A percentile compares a stretch with the other conserved stretches of the same genome.
Evolutionary conservation across 306 rosid species (phyloP).

Genomic region (Vigna mungo): DNA sequence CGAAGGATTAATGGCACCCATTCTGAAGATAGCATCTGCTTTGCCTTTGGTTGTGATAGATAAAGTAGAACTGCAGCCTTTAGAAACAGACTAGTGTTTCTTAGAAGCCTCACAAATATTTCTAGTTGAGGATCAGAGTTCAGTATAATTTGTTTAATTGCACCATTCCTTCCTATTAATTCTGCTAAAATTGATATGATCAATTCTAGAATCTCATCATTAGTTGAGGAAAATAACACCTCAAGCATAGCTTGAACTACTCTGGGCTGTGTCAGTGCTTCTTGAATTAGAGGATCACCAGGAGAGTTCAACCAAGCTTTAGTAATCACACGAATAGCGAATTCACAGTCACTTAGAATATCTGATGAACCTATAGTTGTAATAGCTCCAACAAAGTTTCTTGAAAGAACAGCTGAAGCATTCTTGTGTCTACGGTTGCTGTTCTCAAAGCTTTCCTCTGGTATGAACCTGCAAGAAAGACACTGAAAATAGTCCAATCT

Average conservation of each 20-base stretch:
- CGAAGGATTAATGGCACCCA: slow-evolving; percentile 87
- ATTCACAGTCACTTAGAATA: slow-evolving; percentile 65
- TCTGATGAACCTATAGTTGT: slow-evolving; percentile 64
- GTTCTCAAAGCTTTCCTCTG: slow-evolving; percentile 53
- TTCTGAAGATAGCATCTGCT: slow-evolving; percentile 79
- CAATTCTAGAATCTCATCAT: slow-evolving; percentile 79
- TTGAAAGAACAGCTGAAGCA: slow-evolving; percentile 54
- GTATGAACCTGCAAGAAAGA: slow-evolving; percentile 62
- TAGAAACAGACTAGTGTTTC: slow-evolving; percentile 73
- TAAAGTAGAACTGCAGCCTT: slow-evolving; percentile 81
- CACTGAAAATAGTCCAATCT: slow-evolving; percentile 61
- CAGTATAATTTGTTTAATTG: slow-evolving; percentile 59
- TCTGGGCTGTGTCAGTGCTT: slow-evolving; percentile 59
- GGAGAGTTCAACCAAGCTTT: slow-evolving; percentile 78
- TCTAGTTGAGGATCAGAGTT: slow-evolving; percentile 83
- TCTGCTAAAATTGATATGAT: slow-evolving; percentile 75
- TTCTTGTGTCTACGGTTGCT: slow-evolving; percentile 47
- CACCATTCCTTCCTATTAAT: slow-evolving; percentile 51
- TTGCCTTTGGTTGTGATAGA: slow-evolving; percentile 74
- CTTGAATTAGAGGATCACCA: slow-evolving; percentile 63
- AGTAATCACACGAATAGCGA: slow-evolving; percentile 63
- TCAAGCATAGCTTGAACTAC: slow-evolving; percentile 77
- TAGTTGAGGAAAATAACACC: slow-evolving; percentile 70
- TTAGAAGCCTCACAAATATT: slow-evolving; percentile 69
- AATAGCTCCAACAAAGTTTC: slow-evolving; percentile 58